A percentile compares a stretch with the other conserved stretches of the same genome.
phyloP scores from a whole-genome alignment of 495 filamentous ascomycete genomes.

The Hypoxylon fragiforme region DNA sequence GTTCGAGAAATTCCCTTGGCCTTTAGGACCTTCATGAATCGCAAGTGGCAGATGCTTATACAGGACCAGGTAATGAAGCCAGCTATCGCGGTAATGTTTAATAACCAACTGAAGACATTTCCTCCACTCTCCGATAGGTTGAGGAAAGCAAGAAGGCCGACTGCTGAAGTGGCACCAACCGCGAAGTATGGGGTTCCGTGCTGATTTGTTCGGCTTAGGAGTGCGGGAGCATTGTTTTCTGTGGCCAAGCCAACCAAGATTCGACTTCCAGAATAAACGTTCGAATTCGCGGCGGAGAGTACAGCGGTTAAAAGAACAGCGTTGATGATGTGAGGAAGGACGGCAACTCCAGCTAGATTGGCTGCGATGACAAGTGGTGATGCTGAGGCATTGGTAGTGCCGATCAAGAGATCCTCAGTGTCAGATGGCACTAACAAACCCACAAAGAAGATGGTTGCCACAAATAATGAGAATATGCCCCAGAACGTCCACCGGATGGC shows the following conservation, averaged over 20 bases:
- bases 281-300: conserved; percentile 58
- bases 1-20: conserved; percentile 58
- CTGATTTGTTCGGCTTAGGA: conserved; percentile 44
- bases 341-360: conserved; percentile 62
- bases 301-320: conserved; percentile 68
- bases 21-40: conserved; percentile 62
- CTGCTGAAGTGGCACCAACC: conserved; percentile 44
- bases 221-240: conserved; percentile 61
- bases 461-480: conserved; percentile 67
- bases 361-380: conserved; percentile 75
- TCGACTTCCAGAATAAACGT: conserved; percentile 64
- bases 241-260: conserved; percentile 65
- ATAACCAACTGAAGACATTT: conserved; percentile 59
- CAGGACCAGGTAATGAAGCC: conserved; percentile 70
- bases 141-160: conserved; percentile 58
- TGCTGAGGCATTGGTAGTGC: conserved; percentile 56
- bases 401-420: conserved; percentile 51
- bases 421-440: conserved; percentile 65
- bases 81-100: conserved; percentile 66
- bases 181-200: conserved; percentile 49
- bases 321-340: conserved; percentile 72
- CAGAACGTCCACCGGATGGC: conserved; percentile 60
- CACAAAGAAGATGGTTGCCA: conserved; percentile 67
- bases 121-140: conserved; percentile 53
- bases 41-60: conserved; percentile 61